These are phyloP conservation scores for Paulinella micropora DNA, from an alignment of 78 protist species.

Conservation along the genomic window DNA sequence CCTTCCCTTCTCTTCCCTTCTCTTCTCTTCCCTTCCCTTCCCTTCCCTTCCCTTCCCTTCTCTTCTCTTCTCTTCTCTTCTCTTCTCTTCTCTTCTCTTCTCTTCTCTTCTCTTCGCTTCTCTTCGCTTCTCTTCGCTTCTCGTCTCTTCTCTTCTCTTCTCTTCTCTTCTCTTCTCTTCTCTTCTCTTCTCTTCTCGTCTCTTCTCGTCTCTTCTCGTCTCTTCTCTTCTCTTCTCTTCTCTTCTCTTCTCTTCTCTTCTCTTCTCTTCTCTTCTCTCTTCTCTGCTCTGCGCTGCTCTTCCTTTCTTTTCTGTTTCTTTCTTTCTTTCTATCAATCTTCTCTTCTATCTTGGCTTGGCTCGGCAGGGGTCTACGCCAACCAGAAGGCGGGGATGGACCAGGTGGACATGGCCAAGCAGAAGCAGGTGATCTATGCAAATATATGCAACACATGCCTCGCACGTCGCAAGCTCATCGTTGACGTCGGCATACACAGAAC, in stretches of 20 bases:
- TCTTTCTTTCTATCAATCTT: background rate
- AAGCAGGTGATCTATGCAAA: too few relatives aligned
- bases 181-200: background rate
- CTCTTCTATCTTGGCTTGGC: too few relatives aligned
- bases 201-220: background rate
- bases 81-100: background rate
- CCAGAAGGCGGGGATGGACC: too few relatives aligned
- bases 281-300: background rate
- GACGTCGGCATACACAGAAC: too few relatives aligned
- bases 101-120: background rate
- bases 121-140: background rate
- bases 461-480: too few relatives aligned
- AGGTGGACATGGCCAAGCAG: too few relatives aligned
- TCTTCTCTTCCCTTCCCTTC: background rate
- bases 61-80: background rate
- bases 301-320: background rate
- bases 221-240: background rate
- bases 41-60: background rate
- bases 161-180: background rate
- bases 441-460: too few relatives aligned
- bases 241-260: background rate
- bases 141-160: background rate
- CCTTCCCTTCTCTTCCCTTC: background rate
- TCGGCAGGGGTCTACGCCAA: too few relatives aligned
- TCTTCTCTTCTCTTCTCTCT: background rate